phyloP scores from a whole-genome alignment of 1,284 basidiomycete genomes.

The Ganoderma sinense region DNA sequence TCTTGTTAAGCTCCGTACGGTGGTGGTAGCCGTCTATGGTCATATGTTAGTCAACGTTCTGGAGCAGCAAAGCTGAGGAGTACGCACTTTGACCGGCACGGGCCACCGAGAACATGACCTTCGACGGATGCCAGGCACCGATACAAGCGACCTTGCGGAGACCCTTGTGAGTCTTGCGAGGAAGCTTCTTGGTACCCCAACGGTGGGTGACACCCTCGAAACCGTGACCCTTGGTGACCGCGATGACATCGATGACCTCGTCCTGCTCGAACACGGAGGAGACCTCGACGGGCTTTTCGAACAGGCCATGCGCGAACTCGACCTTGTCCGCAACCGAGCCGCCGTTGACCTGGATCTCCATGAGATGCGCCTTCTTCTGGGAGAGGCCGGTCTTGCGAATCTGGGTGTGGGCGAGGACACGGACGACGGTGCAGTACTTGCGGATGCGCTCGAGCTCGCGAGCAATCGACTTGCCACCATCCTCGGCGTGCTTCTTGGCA shows the following conservation, averaged over 20 bases:
- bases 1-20: slow-evolving; percentile 98
- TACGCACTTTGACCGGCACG: slow-evolving; percentile 97
- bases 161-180: slow-evolving; percentile 99
- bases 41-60: slow-evolving; percentile 1
- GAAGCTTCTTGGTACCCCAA: slow-evolving; percentile 99
- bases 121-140: slow-evolving; percentile 98
- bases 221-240: slow-evolving; percentile 99
- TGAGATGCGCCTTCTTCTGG: slow-evolving; percentile 99
- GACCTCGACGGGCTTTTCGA: slow-evolving; percentile 97
- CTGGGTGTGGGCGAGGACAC: slow-evolving; percentile 99
- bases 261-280: slow-evolving; percentile 93
- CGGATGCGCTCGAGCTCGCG: slow-evolving; percentile 99
- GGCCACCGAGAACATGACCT: slow-evolving; percentile 99
- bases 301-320: slow-evolving; percentile 93
- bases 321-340: slow-evolving; percentile 98
- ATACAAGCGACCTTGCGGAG: slow-evolving; percentile 99
- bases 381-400: slow-evolving; percentile 97
- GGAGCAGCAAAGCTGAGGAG: background rate
- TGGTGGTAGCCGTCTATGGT: slow-evolving; percentile 94
- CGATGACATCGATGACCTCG: slow-evolving; percentile 97
- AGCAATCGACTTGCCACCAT: slow-evolving; percentile 89
- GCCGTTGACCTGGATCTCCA: slow-evolving; percentile 99
- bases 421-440: slow-evolving; percentile 99
- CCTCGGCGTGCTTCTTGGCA: slow-evolving; percentile 99
- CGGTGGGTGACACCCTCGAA: slow-evolving; percentile 99